Conservation (phyloP, 306 rosid species). For the Pyrus communis region DNA sequence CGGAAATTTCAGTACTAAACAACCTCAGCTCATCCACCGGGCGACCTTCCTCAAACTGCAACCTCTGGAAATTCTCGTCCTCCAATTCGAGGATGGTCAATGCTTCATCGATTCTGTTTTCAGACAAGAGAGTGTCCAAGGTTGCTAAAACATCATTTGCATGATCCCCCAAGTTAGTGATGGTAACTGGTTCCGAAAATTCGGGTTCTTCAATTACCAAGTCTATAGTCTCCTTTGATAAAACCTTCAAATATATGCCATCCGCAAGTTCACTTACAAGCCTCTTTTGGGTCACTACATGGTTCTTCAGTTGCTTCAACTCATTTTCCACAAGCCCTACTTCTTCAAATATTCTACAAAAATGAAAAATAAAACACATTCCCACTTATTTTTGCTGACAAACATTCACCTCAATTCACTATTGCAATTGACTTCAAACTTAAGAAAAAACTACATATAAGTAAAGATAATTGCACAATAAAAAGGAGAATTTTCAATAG, state of each 20-base stretch:
- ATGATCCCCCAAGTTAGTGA: constrained; percentile 37
- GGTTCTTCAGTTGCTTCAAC: constrained; percentile 47
- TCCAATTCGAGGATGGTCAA: constrained; percentile 38
- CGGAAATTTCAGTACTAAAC: constrained; percentile 35
- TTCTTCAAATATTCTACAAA: constrained; percentile 51
- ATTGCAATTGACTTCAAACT: neutral
- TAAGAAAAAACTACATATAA: neutral
- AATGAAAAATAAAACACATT: neutral
- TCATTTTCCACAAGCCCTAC: constrained; percentile 47
- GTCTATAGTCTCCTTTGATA: constrained; percentile 25
- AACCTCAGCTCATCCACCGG: constrained; percentile 17
- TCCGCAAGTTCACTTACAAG: constrained; percentile 43
- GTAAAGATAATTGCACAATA: neutral
- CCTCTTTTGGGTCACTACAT: constrained; percentile 43
- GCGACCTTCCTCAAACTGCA: constrained; percentile 28
- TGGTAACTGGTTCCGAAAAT: constrained; percentile 7
- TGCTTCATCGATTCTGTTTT: constrained; percentile 59
- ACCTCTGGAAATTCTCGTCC: constrained; percentile 38
- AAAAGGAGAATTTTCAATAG: too few species aligned
- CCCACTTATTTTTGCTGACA: neutral
- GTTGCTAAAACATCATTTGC: constrained; percentile 40
- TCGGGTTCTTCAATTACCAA: constrained; percentile 19
- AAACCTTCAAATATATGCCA: constrained; percentile 36
- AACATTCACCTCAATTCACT: neutral
- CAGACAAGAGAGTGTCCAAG: constrained; percentile 51